These are phyloP conservation scores for Porpolomopsis calyptriformis DNA, from an alignment of 768 basidiomycete genomes.

Conservation along the genomic window DNA sequence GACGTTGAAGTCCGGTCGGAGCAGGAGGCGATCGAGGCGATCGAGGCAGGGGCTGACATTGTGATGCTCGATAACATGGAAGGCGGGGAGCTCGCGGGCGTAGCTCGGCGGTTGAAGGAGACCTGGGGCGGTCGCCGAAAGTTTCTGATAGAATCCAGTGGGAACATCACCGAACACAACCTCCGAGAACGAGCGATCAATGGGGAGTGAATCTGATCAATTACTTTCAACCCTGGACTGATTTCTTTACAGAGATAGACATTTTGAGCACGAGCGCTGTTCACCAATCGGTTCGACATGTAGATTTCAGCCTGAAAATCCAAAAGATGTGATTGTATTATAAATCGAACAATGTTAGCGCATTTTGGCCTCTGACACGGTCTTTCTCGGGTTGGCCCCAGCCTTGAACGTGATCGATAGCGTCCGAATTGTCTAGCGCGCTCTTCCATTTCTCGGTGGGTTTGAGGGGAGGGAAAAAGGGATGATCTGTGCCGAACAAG, in stretches of 20 bases:
- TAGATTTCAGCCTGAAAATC: constrained; percentile 96
- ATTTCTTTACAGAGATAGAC: constrained; percentile 62
- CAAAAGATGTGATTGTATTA: constrained; percentile 40
- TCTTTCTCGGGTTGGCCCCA: constrained; percentile 52
- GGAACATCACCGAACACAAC: constrained; percentile 87
- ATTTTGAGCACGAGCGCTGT: constrained; percentile 86
- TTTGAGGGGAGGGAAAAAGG: constrained; percentile 78
- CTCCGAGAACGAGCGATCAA: constrained; percentile 70
- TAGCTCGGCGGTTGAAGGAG: constrained; percentile 61
- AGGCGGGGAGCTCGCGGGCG: constrained; percentile 55
- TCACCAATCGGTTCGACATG: constrained; percentile 86
- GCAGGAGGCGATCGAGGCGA: constrained; percentile 93
- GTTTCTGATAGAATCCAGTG: constrained; percentile 89
- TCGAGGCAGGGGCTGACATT: constrained; percentile 88
- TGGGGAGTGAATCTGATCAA: constrained; percentile 37
- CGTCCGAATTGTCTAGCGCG: constrained; percentile 76
- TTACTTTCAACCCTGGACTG: neutral
- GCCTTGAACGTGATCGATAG: constrained; percentile 55
- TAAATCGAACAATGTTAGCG: constrained; percentile 57
- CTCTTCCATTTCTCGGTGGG: constrained; percentile 68
- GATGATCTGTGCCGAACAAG: constrained; percentile 83
- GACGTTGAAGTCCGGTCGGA: constrained; percentile 90
- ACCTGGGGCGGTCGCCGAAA: constrained; percentile 74
- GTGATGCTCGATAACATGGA: constrained; percentile 94
- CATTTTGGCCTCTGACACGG: constrained; percentile 64